Conservation (phyloP, 2,329 filamentous ascomycete genomes). For the Graphium sp. region DNA sequence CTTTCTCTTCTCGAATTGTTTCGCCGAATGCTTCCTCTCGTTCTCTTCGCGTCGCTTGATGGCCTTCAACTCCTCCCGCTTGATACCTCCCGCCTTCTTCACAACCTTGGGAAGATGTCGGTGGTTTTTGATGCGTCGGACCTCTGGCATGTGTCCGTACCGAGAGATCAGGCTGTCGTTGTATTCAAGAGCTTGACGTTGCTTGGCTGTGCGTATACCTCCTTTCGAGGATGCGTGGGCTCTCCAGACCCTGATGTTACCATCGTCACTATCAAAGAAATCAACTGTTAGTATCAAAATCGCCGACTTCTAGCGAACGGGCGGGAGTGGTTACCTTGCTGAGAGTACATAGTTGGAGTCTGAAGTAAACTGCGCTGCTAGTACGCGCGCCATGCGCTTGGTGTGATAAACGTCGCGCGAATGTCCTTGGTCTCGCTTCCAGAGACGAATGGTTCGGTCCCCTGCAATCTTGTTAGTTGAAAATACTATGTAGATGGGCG, state of each 20-base stretch:
- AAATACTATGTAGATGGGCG: background rate
- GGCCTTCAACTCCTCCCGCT: constrained; percentile 69
- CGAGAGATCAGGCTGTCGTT: constrained; percentile 69
- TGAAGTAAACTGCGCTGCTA: constrained; percentile 68
- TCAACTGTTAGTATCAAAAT: constrained; percentile 4
- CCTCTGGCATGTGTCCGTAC: constrained; percentile 92
- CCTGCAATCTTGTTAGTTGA: constrained; percentile 54
- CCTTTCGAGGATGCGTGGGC: constrained; percentile 68
- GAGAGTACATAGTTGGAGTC: constrained; percentile 78
- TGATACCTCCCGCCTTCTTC: constrained; percentile 94
- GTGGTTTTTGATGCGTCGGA: constrained; percentile 77
- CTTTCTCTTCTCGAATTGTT: constrained; percentile 56
- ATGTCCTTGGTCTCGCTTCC: constrained; percentile 65
- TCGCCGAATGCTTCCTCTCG: constrained; percentile 77
- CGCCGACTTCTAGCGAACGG: background rate
- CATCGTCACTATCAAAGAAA: background rate
- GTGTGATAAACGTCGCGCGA: constrained; percentile 93
- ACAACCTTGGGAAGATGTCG: constrained; percentile 82
- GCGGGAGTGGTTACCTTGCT: constrained; percentile 47
- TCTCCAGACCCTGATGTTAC: constrained; percentile 57
- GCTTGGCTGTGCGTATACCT: constrained; percentile 70
- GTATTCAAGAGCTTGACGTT: constrained; percentile 82
- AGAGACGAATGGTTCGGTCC: constrained; percentile 63
- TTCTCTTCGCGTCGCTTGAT: constrained; percentile 92
- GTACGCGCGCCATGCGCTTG: constrained; percentile 93